Evolutionary conservation across 768 basidiomycete species (phyloP).

Genomic region (Hemileccinum impolitum): DNA sequence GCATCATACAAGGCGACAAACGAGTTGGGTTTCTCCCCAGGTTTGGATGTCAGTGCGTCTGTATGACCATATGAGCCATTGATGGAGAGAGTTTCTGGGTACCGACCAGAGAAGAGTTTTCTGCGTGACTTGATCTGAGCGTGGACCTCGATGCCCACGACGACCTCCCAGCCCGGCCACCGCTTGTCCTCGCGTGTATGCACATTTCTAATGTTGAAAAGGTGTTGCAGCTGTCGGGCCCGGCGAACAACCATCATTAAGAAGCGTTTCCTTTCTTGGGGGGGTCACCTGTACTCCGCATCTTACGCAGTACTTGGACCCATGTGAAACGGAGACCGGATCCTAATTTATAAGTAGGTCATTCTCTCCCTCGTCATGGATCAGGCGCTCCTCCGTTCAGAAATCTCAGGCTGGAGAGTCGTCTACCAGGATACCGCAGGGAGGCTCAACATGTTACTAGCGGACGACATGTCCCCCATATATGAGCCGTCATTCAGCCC

Average conservation of each 20-base stretch:
- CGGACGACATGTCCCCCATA: constrained; percentile 15
- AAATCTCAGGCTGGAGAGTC: constrained; percentile 25
- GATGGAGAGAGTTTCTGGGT: no score
- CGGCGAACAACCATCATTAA: constrained; percentile 22
- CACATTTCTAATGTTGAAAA: no score
- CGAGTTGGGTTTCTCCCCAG: constrained; percentile 61
- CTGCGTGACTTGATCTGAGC: constrained; percentile 84
- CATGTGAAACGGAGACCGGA: no score
- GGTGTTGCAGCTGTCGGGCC: no score
- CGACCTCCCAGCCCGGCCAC: constrained; percentile 87
- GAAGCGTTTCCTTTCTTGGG: constrained; percentile 6
- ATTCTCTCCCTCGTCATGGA: constrained; percentile 8
- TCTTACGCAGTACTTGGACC: no score
- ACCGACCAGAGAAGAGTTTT: constrained; percentile 84
- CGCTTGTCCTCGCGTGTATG: constrained; percentile 25
- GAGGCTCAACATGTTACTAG: neutral
- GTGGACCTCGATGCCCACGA: constrained; percentile 95
- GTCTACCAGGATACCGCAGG: constrained; percentile 15
- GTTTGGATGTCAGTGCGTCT: constrained; percentile 40
- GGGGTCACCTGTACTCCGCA: no score
- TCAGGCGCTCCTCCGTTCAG: constrained; percentile 8
- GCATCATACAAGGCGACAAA: constrained; percentile 79
- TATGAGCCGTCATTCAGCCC: constrained; percentile 14
- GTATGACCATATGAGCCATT: no score
- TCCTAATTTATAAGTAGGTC: no score